phyloP scores from a whole-genome alignment of 2,329 filamentous ascomycete species.

The Peltaster fructicola region DNA sequence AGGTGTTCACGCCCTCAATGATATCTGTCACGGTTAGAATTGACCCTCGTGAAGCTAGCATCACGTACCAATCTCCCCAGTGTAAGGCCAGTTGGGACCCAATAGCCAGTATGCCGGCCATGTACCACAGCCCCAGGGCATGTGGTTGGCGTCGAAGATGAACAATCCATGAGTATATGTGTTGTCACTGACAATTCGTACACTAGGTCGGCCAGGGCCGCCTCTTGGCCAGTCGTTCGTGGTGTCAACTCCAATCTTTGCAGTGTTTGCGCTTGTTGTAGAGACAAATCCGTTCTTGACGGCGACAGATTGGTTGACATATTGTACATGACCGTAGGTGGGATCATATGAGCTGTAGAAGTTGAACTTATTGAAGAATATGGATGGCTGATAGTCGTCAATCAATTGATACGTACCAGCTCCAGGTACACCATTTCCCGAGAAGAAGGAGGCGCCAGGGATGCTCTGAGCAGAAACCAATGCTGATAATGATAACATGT shows the following conservation, averaged over 20 bases:
- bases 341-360: conserved; percentile 18
- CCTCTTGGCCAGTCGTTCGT: conserved; percentile 26
- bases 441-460: conserved; percentile 11
- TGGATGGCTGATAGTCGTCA: conserved; percentile 14
- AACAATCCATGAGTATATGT: conserved; percentile 23
- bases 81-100: conserved; percentile 28
- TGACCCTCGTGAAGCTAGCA: background rate
- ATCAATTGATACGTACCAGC: conserved; percentile 14
- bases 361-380: conserved; percentile 20
- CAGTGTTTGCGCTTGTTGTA: conserved; percentile 6
- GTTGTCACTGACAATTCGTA: conserved; percentile 21
- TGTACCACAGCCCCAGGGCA: conserved; percentile 22
- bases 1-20: conserved; percentile 20
- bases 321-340: conserved; percentile 20
- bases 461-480: conserved; percentile 11
- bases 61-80: conserved; percentile 17
- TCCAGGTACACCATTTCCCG: conserved; percentile 14
- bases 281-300: conserved; percentile 16
- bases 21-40: conserved; percentile 12
- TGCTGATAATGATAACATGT: conserved; percentile 9
- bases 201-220: conserved; percentile 15
- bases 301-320: conserved; percentile 23
- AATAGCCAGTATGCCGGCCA: conserved; percentile 27
- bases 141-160: conserved; percentile 21
- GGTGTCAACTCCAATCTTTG: conserved; percentile 19